These are phyloP conservation scores for Castanea sativa DNA, from an alignment of 306 rosid species.

Conservation along the genomic window DNA sequence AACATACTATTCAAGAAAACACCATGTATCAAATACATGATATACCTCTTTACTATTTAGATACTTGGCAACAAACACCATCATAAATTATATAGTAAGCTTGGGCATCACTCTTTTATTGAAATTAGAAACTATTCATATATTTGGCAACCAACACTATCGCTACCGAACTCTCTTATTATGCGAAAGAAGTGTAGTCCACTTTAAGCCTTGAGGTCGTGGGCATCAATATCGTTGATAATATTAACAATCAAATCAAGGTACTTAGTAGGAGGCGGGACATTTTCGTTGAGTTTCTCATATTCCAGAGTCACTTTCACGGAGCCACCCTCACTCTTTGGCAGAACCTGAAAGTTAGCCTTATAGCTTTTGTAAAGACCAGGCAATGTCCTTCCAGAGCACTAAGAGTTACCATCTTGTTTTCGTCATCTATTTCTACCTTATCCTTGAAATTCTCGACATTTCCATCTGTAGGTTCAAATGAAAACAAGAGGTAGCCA, in stretches of 20 bases:
- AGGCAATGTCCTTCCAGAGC: background rate
- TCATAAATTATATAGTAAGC: too few relatives aligned
- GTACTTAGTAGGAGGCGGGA: background rate
- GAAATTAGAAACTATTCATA: too few relatives aligned
- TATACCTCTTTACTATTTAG: too few relatives aligned
- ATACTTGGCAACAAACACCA: too few relatives aligned
- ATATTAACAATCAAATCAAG: background rate
- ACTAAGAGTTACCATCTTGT: background rate
- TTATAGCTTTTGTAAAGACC: background rate
- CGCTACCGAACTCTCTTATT: too few relatives aligned
- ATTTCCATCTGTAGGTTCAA: background rate
- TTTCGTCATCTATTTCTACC: background rate
- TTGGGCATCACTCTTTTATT: too few relatives aligned
- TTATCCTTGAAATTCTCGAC: background rate
- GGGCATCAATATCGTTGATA: background rate
- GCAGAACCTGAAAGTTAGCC: background rate
- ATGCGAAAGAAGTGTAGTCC: too few relatives aligned
- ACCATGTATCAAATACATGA: too few relatives aligned
- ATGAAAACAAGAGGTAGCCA: too few relatives aligned
- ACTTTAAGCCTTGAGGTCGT: background rate
- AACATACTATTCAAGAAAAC: too few relatives aligned
- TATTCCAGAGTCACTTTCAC: background rate
- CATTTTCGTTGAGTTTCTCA: background rate
- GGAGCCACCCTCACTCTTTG: background rate
- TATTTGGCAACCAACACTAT: too few relatives aligned